Base-by-base conservation (phyloP, 768 basidiomycete species). In the Leccinum uliginosum region DNA sequence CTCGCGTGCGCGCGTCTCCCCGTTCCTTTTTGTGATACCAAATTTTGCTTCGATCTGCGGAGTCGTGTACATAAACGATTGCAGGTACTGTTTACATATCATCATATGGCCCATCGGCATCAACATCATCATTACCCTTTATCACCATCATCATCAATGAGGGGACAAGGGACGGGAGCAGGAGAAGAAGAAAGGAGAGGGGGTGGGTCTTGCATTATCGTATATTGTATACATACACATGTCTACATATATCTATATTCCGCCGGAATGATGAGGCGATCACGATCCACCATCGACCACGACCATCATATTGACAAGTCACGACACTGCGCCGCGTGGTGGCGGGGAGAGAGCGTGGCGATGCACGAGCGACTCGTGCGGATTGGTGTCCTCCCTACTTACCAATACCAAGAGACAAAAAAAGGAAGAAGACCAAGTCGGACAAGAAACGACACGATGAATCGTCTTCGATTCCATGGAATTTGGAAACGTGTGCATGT, bases 1-100 rank as follows among this genome's bases (percentile, higher is more conserved):
- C 38, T 40, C 38, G n/a, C 38, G 38, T 40, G 38, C 38, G 38
- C 9, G 38, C n/a, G 38, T 40, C 38, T 38, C 38, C 38, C 3
- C 38, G n/a, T 38, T 38, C 38, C n/a, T 40, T 40, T 40, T 40
- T n/a, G 17, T 40, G n/a, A 40, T 40, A 10, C 38, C 38, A n/a
- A n/a, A n/a, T 3, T 50, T 43, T 29, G 60, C 58, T 62, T 64
- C 67, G 65, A 65, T 66, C 62, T 68, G 67, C 59, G 67, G 60
- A 62, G 67, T 56, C 57, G 62, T 64, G 48, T 59, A 55, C 29
- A 3, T 19, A 11, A 23, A 10, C 38, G 38, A 40, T 40, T 40
- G 38, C 38, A 40, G 38, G 9, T 40, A 40, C 35, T 4, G 35
- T 38, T 38, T 40, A 40, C 38, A n/a, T n/a, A n/a, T 17, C 6